A percentile compares a stretch with the other conserved stretches of the same genome.
phyloP scores from a whole-genome alignment of 192 early-diverging fungal species.

The Coemansia sp. region DNA sequence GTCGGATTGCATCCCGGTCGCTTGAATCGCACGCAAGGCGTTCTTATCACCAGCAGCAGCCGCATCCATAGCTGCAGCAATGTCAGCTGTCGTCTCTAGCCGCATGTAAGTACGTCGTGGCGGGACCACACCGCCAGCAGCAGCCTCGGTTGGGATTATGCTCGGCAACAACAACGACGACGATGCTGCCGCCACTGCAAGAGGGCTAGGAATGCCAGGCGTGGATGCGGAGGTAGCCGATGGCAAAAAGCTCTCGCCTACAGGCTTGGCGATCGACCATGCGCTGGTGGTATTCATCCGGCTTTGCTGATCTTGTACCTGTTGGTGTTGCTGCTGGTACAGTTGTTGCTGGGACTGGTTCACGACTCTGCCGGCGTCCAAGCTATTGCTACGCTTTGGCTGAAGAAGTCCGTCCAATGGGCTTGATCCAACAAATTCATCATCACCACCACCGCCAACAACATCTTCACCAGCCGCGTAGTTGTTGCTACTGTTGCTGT shows the following conservation, averaged over 20 bases:
- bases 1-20: conserved; percentile 34
- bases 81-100: conserved; percentile 40
- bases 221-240: not conserved
- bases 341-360: not conserved
- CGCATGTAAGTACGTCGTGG: conserved; percentile 17
- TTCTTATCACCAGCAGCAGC: conserved; percentile 52
- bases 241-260: conserved; percentile 25
- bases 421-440: not conserved
- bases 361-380: not conserved
- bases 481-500: not conserved
- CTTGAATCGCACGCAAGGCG: conserved; percentile 44
- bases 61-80: conserved; percentile 44
- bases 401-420: not conserved
- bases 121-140: not conserved
- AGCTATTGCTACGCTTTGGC: not conserved
- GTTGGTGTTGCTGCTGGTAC: not conserved
- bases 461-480: not conserved
- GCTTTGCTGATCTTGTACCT: not conserved
- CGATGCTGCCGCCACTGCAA: conserved; percentile 1
- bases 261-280: conserved; percentile 46
- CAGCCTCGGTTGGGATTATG: not conserved
- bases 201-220: not conserved
- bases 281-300: conserved; percentile 9
- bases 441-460: not conserved
- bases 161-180: not conserved